Percentiles rank a stretch among this genome's conserved stretches.
Evolutionary conservation across 257 asterid genomes (phyloP).

Genomic region (Hygrophila difformis): DNA sequence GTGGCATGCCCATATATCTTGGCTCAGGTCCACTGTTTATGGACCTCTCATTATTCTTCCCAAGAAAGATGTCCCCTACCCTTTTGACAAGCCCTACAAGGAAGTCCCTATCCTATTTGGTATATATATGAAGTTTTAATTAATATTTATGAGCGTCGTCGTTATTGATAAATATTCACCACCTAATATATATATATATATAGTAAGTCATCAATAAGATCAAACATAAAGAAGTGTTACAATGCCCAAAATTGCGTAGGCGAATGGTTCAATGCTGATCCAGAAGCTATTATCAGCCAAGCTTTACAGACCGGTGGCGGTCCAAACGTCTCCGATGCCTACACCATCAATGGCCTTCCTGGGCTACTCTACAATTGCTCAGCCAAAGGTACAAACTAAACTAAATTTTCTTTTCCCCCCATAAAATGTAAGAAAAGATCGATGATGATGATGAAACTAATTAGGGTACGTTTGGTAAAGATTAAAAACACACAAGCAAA

Average conservation of each 20-base stretch:
- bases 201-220: too few relatives aligned
- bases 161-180: too few relatives aligned
- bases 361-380: conserved; percentile 44
- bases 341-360: conserved; percentile 39
- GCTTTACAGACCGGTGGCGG: conserved; percentile 32
- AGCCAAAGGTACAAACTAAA: conserved; percentile 18
- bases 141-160: too few relatives aligned
- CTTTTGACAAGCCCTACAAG: conserved; percentile 40
- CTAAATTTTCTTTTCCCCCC: too few relatives aligned
- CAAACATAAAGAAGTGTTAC: too few relatives aligned
- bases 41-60: conserved; percentile 61
- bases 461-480: too few relatives aligned
- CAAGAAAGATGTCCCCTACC: conserved; percentile 32
- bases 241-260: conserved; percentile 15
- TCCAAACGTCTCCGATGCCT: conserved; percentile 44
- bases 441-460: too few relatives aligned
- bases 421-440: too few relatives aligned
- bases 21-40: conserved; percentile 45
- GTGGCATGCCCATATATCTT: conserved; percentile 50
- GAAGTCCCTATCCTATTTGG: conserved; percentile 65
- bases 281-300: conserved; percentile 27
- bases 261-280: conserved; percentile 40
- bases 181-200: too few relatives aligned
- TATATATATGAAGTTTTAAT: conserved; percentile 15
- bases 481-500: too few relatives aligned